Evolutionary conservation across 768 basidiomycete species (phyloP).

Genomic region (Auricularia sp.): DNA sequence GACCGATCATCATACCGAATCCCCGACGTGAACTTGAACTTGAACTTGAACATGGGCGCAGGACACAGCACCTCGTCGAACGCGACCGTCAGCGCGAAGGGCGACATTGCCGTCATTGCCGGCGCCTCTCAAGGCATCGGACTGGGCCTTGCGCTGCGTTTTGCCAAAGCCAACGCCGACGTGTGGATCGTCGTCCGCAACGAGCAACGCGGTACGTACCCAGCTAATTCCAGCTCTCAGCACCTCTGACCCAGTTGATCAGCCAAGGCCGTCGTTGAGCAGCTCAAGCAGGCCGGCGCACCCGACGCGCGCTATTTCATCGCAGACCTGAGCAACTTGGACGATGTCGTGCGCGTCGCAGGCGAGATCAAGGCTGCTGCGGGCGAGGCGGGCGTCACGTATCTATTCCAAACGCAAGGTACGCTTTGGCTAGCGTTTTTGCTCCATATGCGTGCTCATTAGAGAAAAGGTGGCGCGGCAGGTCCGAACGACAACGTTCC

Average conservation of each 20-base stretch:
- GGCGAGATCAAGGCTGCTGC: not conserved
- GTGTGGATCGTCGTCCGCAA: conserved; percentile 11
- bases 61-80: not conserved
- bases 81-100: not conserved
- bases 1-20: too few relatives aligned
- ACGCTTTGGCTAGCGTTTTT: too few relatives aligned
- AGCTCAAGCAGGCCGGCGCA: not conserved
- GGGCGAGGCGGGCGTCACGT: not conserved
- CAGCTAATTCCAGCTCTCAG: not conserved
- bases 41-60: too few relatives aligned
- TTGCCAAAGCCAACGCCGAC: conserved; percentile 38
- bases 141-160: conserved; percentile 33
- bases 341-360: not conserved
- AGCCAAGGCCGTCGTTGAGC: not conserved
- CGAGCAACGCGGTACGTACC: not conserved
- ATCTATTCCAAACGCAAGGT: not conserved
- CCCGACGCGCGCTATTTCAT: not conserved
- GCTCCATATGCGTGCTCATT: too few relatives aligned
- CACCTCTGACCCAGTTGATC: not conserved
- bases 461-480: not conserved
- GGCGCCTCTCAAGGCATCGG: conserved; percentile 41
- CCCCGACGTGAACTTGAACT: too few relatives aligned
- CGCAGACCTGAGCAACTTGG: not conserved
- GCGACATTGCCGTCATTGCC: conserved; percentile 29
- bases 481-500: not conserved